Evolutionary conservation across 257 asterid genomes (phyloP).

Genomic region (Pogostemon cablin): DNA sequence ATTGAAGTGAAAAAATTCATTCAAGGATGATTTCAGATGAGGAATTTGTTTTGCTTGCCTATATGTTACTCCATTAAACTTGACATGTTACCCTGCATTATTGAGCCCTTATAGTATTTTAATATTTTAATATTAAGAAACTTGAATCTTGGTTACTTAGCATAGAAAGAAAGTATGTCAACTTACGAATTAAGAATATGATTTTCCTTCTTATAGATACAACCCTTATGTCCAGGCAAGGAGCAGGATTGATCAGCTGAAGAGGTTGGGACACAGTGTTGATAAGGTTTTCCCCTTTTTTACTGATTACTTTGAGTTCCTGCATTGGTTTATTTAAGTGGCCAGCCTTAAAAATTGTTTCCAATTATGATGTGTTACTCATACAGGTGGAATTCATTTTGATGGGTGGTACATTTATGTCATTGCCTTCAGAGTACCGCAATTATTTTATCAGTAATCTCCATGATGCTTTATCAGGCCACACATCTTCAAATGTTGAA

Average conservation of each 20-base stretch:
- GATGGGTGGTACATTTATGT: slow-evolving; percentile 99
- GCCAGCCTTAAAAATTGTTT: slow-evolving; percentile 10
- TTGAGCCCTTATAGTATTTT: neutral
- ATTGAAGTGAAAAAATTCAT: neutral
- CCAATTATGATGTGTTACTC: slow-evolving; percentile 30
- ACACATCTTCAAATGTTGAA: slow-evolving; percentile 93
- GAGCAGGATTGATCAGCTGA: slow-evolving; percentile 94
- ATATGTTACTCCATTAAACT: neutral
- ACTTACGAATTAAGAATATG: neutral
- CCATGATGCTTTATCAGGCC: slow-evolving; percentile 98
- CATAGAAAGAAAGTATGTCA: neutral
- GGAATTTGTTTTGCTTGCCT: neutral
- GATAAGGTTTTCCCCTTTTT: slow-evolving; percentile 71
- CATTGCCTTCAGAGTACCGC: slow-evolving; percentile 94
- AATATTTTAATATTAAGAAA: neutral
- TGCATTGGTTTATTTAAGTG: slow-evolving; percentile 4
- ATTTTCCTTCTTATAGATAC: slow-evolving; percentile 53
- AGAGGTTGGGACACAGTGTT: slow-evolving; percentile 96
- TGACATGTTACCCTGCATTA: neutral
- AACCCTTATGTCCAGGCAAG: slow-evolving; percentile 98
- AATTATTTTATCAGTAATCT: slow-evolving; percentile 89
- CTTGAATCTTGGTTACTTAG: neutral
- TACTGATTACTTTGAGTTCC: slow-evolving; percentile 25
- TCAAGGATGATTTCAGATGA: slow-evolving; percentile 5
- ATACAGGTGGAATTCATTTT: slow-evolving; percentile 94